These are phyloP conservation scores for Fusarium newnesense DNA, from an alignment of 2,329 filamentous ascomycete genomes.

Conservation along the genomic window DNA sequence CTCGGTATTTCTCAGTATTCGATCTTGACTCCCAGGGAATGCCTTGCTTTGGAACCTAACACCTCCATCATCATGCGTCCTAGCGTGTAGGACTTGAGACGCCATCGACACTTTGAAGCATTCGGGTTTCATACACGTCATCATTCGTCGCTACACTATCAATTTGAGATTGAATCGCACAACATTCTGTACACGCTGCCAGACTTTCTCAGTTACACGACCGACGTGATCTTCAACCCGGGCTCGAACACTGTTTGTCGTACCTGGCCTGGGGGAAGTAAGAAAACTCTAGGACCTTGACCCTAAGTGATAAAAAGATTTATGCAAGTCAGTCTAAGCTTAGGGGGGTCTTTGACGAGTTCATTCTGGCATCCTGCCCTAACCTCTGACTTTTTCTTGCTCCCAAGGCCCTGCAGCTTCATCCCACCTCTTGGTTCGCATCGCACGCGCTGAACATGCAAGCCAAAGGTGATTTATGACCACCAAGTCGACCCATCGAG, in stretches of 20 bases:
- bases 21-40: slow-evolving; percentile 1
- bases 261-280: not conserved
- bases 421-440: slow-evolving; percentile 12
- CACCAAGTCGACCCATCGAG: slow-evolving; percentile 33
- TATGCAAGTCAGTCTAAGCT: not conserved
- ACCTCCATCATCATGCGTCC: not conserved
- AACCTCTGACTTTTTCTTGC: not conserved
- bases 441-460: slow-evolving; percentile 31
- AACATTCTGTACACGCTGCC: slow-evolving; percentile 1
- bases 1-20: not conserved
- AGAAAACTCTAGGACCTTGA: not conserved
- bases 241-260: slow-evolving; percentile 2
- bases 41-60: slow-evolving; percentile 2
- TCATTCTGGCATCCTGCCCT: not conserved
- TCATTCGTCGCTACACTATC: not conserved
- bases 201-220: slow-evolving; percentile 16
- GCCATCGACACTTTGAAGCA: slow-evolving; percentile 10
- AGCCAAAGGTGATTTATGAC: slow-evolving; percentile 19
- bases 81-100: slow-evolving; percentile 5
- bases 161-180: not conserved
- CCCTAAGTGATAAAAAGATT: not conserved
- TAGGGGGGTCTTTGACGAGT: not conserved
- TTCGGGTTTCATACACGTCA: slow-evolving; percentile 3
- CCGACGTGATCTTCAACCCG: slow-evolving; percentile 6
- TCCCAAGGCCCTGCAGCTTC: slow-evolving; percentile 18